Evolutionary conservation across 345 rosid species (phyloP).

Genomic region (Euphorbia pulcherrima): DNA sequence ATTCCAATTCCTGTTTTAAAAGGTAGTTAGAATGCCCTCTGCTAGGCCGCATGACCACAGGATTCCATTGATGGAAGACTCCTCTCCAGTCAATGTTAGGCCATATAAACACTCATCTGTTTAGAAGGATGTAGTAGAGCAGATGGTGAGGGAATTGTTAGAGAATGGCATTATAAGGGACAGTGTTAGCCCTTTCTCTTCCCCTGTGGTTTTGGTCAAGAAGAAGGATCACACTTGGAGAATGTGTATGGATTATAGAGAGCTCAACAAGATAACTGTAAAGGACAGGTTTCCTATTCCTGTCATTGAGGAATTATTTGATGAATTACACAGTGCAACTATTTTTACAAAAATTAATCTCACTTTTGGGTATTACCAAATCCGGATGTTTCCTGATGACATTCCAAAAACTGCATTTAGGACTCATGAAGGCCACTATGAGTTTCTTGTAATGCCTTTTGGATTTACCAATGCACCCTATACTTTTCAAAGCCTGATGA

Average conservation of each 20-base stretch:
- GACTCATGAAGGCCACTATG: no score
- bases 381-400: no score
- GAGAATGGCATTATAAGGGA: background rate
- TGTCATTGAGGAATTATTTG: no score
- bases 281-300: no score
- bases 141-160: background rate
- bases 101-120: background rate
- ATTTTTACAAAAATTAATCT: no score
- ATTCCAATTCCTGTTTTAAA: background rate
- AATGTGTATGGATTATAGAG: no score
- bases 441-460: background rate
- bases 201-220: slow-evolving; percentile 1
- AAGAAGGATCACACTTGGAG: slow-evolving; percentile 7
- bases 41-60: background rate
- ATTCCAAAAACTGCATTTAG: no score
- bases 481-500: background rate
- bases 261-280: no score
- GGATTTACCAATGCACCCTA: background rate
- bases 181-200: background rate
- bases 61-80: background rate
- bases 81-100: background rate
- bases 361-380: no score
- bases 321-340: no score
- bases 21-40: background rate
- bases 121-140: background rate